Evolutionary conservation across 495 filamentous ascomycete genomes (phyloP), one percentile per base, ranked within the genome.

Genomic region (Aspergillus cavernicola): DNA sequence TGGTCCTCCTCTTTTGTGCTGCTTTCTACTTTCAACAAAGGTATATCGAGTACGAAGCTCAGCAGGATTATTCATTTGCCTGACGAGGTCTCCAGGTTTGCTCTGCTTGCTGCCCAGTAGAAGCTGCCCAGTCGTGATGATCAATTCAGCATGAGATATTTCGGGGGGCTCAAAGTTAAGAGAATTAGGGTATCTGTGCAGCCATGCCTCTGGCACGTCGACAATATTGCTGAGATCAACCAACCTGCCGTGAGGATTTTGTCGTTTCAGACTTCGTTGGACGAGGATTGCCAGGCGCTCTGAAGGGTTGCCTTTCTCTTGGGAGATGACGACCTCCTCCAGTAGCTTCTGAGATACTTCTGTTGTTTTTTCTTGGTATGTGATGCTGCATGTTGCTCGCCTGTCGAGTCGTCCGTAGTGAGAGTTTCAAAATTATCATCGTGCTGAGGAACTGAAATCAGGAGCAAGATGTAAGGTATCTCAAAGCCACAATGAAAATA

Each of bases 201-300:
- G 39, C 50, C 50, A 52, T 26, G 44, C 50, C 50, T 52, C 50
- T 43, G 50, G 50, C 18, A 52, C 50, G 1, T 52, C 50, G 4
- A 52, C 50, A 35, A 52, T 52, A 13, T 52, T 52, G 16, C 22
- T 52, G n/a, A 35, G 10, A 44, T 52, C 50, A 15, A 43, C 50
- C 31, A 44, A 22, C n/a, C 29, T 35, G 18, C 50, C 50, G 32
- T 52, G 31, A 12, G 50, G 50, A 44, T 52, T 52, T 24, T 44
- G 38, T 10, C 37, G 26, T 24, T 52, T 52, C 12, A 52, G 28
- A 26, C 13, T 52, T 28, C 50, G 35, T 18, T 43, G 50, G 15
- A 52, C 28, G 12, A 43, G 10, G 4, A 44, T 26, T 33, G 39
- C 38, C 7, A 31, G 28, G 12, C 22, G 50, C 6, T 43, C 50